A percentile compares a stretch with the other conserved stretches of the same genome.
Evolutionary conservation across 495 filamentous ascomycete genomes (phyloP).

Genomic region (Lasiosphaeris hirsuta): DNA sequence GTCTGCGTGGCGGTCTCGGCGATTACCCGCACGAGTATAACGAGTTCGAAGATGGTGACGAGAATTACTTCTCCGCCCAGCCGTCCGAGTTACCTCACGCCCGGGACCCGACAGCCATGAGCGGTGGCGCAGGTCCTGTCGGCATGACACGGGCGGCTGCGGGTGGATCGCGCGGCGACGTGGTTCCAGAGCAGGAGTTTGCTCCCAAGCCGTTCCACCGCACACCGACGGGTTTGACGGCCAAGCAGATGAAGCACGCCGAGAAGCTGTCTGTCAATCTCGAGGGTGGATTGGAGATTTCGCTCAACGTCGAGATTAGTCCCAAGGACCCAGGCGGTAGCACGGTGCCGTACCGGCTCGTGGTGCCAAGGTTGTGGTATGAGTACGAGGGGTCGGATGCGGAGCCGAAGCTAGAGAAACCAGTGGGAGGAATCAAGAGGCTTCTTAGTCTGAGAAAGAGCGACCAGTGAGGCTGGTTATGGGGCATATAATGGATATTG

Average conservation of each 20-base stretch:
- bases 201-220: conserved; percentile 58
- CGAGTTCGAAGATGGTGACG: conserved; percentile 43
- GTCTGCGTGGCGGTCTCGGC: conserved; percentile 35
- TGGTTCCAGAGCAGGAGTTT: conserved; percentile 18
- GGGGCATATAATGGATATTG: neutral
- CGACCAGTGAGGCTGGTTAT: neutral
- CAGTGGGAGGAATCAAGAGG: conserved; percentile 17
- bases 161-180: conserved; percentile 9
- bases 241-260: conserved; percentile 52
- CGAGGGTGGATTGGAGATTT: conserved; percentile 76
- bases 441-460: conserved; percentile 19
- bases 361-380: conserved; percentile 73
- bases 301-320: conserved; percentile 81
- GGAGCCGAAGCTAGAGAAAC: conserved; percentile 10
- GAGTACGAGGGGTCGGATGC: conserved; percentile 35
- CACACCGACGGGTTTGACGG: conserved; percentile 64
- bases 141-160: conserved; percentile 17
- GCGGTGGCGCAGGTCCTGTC: conserved; percentile 10
- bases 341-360: conserved; percentile 79
- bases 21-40: conserved; percentile 23
- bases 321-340: conserved; percentile 82
- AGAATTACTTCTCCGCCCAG: conserved; percentile 40
- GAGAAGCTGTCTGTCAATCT: conserved; percentile 54
- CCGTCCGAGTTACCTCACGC: neutral
- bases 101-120: conserved; percentile 13